A percentile compares a stretch with the other conserved stretches of the same genome.
Conservation (phyloP, 495 filamentous ascomycete species). For the Alectoria sarmentosa region DNA sequence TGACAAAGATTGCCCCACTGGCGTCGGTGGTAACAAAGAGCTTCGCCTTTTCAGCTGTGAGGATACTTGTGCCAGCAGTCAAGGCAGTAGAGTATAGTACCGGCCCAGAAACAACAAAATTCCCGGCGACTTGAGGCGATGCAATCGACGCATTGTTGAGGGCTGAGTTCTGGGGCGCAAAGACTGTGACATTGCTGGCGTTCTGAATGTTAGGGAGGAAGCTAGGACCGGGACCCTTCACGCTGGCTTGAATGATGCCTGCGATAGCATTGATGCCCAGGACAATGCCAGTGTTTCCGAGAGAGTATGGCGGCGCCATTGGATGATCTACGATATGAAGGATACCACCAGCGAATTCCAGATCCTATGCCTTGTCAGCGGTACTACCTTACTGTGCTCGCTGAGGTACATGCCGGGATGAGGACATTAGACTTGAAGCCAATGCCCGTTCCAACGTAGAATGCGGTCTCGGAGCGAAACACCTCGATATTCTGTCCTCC, state of each 20-base stretch:
- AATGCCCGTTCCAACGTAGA: conserved; percentile 11
- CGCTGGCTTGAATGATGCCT: background rate
- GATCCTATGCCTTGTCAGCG: conserved; percentile 2
- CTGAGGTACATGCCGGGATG: background rate
- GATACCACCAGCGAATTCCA: conserved; percentile 4
- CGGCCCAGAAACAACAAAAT: background rate
- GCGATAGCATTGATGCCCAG: conserved; percentile 6
- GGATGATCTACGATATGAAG: conserved; percentile 11
- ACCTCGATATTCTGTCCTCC: conserved; percentile 4
- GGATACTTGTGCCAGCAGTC: background rate
- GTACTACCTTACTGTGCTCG: background rate
- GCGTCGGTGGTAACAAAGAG: conserved; percentile 1
- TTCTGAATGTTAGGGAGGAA: background rate
- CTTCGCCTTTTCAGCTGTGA: background rate
- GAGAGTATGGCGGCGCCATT: conserved; percentile 4
- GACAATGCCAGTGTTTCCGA: conserved; percentile 7
- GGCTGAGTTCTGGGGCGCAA: conserved; percentile 9
- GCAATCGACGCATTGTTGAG: background rate
- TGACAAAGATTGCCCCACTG: conserved; percentile 4
- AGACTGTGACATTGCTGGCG: conserved; percentile 6
- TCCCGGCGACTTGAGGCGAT: background rate
- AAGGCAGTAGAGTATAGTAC: conserved; percentile 8
- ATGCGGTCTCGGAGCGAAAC: conserved; percentile 4
- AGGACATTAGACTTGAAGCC: conserved; percentile 6
- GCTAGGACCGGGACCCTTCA: background rate